A percentile compares a stretch with the other conserved stretches of the same genome.
Evolutionary conservation across 108 stramenopile genomes (phyloP).

Genomic region (Pelagomonas calceolata): DNA sequence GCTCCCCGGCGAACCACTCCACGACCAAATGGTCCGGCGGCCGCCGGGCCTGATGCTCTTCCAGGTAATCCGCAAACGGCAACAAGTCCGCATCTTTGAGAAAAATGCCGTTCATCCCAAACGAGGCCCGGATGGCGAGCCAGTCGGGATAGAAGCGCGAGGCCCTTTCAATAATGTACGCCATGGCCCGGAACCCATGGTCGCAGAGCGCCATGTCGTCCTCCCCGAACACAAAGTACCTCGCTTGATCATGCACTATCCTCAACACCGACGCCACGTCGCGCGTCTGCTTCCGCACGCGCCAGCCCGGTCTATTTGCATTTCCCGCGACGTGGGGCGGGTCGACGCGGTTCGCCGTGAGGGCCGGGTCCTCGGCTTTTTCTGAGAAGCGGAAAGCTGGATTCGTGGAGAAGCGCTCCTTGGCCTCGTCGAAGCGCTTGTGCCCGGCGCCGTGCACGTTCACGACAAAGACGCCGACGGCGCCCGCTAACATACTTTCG

Average conservation of each 20-base stretch:
- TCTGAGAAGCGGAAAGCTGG: constrained; percentile 14
- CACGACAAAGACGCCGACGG: constrained; percentile 28
- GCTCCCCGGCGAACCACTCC: constrained; percentile 55
- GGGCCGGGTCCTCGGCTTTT: constrained; percentile 4
- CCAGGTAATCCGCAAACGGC: constrained; percentile 27
- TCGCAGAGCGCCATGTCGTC: constrained; percentile 41
- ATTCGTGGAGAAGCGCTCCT: constrained; percentile 2
- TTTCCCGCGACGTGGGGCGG: constrained; percentile 3
- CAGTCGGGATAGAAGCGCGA: constrained; percentile 14
- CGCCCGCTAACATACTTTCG: background rate
- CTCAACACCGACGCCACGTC: constrained; percentile 24
- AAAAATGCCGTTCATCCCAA: constrained; percentile 44
- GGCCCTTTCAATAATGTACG: constrained; percentile 28
- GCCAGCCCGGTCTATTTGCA: constrained; percentile 16
- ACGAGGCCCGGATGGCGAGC: constrained; percentile 30
- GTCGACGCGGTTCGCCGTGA: background rate
- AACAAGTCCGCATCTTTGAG: constrained; percentile 29
- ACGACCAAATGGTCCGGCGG: constrained; percentile 52
- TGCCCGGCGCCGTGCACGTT: constrained; percentile 28
- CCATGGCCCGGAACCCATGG: constrained; percentile 20
- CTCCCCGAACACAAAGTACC: constrained; percentile 34
- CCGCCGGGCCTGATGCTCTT: constrained; percentile 25
- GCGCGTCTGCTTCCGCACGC: constrained; percentile 38
- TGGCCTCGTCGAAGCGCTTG: constrained; percentile 24
- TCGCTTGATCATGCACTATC: constrained; percentile 5